These are phyloP conservation scores for Rosa multiflora DNA, from an alignment of 306 rosid genomes.

Conservation along the genomic window DNA sequence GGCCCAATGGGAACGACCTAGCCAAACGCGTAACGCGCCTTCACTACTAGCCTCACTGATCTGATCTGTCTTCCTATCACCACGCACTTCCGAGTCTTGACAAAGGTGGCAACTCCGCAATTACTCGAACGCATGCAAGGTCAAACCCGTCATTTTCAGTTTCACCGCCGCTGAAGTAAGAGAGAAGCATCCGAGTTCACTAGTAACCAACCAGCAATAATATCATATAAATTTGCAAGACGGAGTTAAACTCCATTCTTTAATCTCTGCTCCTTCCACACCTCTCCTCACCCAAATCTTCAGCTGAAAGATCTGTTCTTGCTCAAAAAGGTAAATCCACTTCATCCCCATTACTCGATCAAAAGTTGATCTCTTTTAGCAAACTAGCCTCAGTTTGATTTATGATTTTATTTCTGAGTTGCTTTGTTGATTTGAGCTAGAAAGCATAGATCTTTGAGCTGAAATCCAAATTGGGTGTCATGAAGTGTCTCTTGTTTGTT, in stretches of 20 bases:
- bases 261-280: not conserved
- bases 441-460: not conserved
- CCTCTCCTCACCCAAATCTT: not conserved
- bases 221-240: not conserved
- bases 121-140: not conserved
- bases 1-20: not conserved
- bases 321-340: not conserved
- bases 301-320: not conserved
- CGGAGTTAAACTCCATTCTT: not conserved
- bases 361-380: not conserved
- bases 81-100: not conserved
- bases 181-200: not conserved
- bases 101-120: not conserved
- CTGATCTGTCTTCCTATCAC: slow-evolving; percentile 21
- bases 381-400: not conserved
- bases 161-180: not conserved
- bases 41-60: not conserved
- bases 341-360: not conserved
- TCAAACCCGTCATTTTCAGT: not conserved
- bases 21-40: slow-evolving; percentile 19
- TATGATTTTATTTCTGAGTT: not conserved
- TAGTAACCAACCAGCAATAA: not conserved
- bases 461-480: not conserved
- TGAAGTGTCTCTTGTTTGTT: slow-evolving; percentile 24
- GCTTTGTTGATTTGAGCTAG: not conserved